Percentiles rank a stretch among this genome's conserved stretches.
These are phyloP conservation scores for Aegilops bicornis DNA, from an alignment of 176 grass and related monocot genomes.

Conservation along the genomic window DNA sequence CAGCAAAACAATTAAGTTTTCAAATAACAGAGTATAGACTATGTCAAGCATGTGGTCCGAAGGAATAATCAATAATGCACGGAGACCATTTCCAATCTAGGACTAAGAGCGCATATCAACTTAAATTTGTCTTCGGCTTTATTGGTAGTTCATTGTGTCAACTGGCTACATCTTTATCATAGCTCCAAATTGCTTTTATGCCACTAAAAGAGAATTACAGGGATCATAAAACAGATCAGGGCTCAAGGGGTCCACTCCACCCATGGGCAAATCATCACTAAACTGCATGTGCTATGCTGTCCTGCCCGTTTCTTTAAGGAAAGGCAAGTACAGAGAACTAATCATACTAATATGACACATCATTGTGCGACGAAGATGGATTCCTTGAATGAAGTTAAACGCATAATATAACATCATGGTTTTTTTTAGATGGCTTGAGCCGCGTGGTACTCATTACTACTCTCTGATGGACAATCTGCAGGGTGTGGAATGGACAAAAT, in stretches of 20 bases:
- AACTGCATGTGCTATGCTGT: not conserved
- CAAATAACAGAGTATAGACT: not conserved
- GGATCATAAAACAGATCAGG: not conserved
- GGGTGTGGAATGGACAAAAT: not conserved
- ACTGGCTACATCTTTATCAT: constrained; percentile 14
- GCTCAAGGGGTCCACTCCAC: not conserved
- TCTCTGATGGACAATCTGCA: not conserved
- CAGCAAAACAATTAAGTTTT: constrained; percentile 11
- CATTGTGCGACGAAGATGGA: not conserved
- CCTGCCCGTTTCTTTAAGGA: not conserved
- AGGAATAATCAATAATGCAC: constrained; percentile 31
- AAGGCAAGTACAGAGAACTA: constrained; percentile 23
- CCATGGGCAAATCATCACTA: constrained; percentile 4
- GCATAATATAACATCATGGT: not conserved
- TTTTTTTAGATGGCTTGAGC: not conserved
- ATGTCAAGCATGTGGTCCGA: not conserved
- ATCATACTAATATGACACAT: constrained; percentile 4
- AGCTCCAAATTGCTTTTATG: not conserved
- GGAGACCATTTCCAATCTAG: not conserved
- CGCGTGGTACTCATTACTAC: not conserved
- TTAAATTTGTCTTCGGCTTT: not conserved
- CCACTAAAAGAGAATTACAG: not conserved
- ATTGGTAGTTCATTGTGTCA: constrained; percentile 12
- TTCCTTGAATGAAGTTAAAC: constrained; percentile 18
- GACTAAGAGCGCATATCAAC: constrained; percentile 13